Evolutionary conservation across 1,284 basidiomycete species (phyloP).

Genomic region (Ganoderma sinense): DNA sequence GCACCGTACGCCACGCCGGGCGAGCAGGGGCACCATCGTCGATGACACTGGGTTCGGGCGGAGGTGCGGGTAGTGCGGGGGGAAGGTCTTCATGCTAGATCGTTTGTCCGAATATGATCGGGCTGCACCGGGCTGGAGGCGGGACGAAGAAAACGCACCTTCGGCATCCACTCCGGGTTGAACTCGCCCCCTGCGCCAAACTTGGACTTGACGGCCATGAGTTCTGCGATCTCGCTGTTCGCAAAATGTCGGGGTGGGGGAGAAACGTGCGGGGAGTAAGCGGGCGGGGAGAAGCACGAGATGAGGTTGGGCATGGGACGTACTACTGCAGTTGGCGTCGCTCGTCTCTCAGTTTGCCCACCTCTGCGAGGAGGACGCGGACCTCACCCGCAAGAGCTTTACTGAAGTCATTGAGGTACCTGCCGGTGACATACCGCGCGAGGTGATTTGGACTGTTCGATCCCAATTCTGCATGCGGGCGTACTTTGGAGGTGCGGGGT

Average conservation of each 20-base stretch:
- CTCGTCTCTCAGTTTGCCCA: conserved; percentile 79
- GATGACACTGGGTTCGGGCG: conserved; percentile 42
- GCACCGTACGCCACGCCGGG: conserved; percentile 75
- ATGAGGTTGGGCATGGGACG: conserved; percentile 38
- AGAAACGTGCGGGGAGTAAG: background rate
- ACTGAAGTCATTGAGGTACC: conserved; percentile 69
- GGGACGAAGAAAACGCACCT: conserved; percentile 40
- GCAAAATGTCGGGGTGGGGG: background rate
- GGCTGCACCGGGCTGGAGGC: background rate
- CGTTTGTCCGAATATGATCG: conserved; percentile 2
- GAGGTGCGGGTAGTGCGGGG: conserved; percentile 32
- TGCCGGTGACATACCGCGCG: background rate
- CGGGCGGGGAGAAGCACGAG: background rate
- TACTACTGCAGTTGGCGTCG: conserved; percentile 73
- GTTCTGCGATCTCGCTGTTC: conserved; percentile 75
- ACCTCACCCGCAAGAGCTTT: conserved; percentile 48
- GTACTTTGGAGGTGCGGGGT: conserved; percentile 32
- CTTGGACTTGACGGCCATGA: conserved; percentile 79
- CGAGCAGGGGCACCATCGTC: conserved; percentile 57
- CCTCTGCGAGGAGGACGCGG: conserved; percentile 61
- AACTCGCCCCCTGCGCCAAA: conserved; percentile 76
- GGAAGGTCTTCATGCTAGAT: conserved; percentile 30
- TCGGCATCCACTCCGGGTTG: conserved; percentile 68
- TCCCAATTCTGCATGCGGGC: conserved; percentile 17
- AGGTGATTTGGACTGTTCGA: conserved; percentile 19